Base-by-base conservation (phyloP, 345 rosid species). In the Euphorbia peplus region DNA sequence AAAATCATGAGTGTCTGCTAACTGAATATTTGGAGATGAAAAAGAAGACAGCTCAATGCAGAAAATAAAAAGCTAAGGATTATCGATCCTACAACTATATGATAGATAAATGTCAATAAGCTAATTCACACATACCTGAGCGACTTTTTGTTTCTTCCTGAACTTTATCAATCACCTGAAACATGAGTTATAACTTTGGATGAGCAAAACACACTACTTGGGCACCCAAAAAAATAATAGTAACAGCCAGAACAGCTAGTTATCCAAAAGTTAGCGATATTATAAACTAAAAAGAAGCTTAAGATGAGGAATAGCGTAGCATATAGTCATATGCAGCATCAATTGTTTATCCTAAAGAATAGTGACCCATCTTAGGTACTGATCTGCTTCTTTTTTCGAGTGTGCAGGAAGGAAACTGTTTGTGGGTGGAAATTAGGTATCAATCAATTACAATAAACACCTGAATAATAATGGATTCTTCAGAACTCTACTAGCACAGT, bases 131-230 rank as follows among this genome's bases (percentile, higher is more conserved):
- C 56, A 66, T 74, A 87, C 96, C 96, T 74, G 88, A 6, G 59
- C 96, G 92, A 51, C 76, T 85, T 80, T 84, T 89, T 69, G 87
- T 75, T 75, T 89, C 96, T 83, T 89, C 96, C 71, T 89, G 96
- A 70, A 89, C 96, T 75, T 89, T 89, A 68, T 89, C 92, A 55
- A 89, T 89, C 62, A 89, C 96, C 96, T 87, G 81, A 63, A 78
- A 70, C 42, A 56, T n/a, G 60, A 61, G 70, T 55, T 70, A 67
- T 58, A 66, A 12, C 3, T 55, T 16, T 28, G 56, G 14, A 48
- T 55, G 46, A 74, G 70, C 19, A 51, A 54, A 64, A 50, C 13
- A 66, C 8, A 60, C 42, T 9, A 54, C 64, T 7, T 60, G 69
- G 6, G 11, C 21, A 50, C 30, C 35, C 19, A 29, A 42, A 22